phyloP scores from a whole-genome alignment of 2,329 filamentous ascomycete species.

The Aspergillus sp. region DNA sequence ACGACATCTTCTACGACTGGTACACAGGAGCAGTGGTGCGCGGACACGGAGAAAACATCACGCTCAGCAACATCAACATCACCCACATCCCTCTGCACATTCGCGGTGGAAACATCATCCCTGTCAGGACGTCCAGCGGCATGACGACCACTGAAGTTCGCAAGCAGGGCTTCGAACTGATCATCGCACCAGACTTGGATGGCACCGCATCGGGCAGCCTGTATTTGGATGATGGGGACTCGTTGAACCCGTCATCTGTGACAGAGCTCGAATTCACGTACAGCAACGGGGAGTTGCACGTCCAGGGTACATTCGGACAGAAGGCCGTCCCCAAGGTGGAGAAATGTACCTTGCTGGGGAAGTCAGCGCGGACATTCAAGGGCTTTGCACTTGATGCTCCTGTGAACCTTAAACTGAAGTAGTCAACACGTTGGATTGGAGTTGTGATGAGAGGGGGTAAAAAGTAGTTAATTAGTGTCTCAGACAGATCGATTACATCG shows the following conservation, averaged over 20 bases:
- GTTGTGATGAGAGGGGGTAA: no score
- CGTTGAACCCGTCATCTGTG: slow-evolving; percentile 58
- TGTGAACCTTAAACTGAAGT: slow-evolving; percentile 19
- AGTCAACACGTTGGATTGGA: background rate
- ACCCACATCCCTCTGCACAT: slow-evolving; percentile 65
- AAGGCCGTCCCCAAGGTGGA: slow-evolving; percentile 34
- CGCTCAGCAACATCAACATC: slow-evolving; percentile 48
- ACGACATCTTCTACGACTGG: slow-evolving; percentile 64
- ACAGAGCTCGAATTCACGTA: slow-evolving; percentile 64
- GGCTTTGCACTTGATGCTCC: slow-evolving; percentile 18
- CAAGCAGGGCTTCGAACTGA: slow-evolving; percentile 67
- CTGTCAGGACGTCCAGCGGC: slow-evolving; percentile 54
- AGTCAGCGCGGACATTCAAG: slow-evolving; percentile 28
- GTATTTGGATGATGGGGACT: slow-evolving; percentile 78
- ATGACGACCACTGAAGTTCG: slow-evolving; percentile 64
- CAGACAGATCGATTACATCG: no score
- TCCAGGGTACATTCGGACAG: slow-evolving; percentile 34
- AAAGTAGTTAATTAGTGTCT: no score
- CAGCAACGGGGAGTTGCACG: slow-evolving; percentile 46
- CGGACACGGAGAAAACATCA: slow-evolving; percentile 50
- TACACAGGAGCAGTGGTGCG: slow-evolving; percentile 53
- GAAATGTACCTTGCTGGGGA: slow-evolving; percentile 34
- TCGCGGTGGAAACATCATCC: slow-evolving; percentile 62
- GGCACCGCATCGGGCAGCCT: slow-evolving; percentile 67
- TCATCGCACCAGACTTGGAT: slow-evolving; percentile 65